Percentiles rank a stretch among this genome's conserved stretches.
phyloP scores from a whole-genome alignment of 345 rosid genomes.

The Gossypium arboreum region DNA sequence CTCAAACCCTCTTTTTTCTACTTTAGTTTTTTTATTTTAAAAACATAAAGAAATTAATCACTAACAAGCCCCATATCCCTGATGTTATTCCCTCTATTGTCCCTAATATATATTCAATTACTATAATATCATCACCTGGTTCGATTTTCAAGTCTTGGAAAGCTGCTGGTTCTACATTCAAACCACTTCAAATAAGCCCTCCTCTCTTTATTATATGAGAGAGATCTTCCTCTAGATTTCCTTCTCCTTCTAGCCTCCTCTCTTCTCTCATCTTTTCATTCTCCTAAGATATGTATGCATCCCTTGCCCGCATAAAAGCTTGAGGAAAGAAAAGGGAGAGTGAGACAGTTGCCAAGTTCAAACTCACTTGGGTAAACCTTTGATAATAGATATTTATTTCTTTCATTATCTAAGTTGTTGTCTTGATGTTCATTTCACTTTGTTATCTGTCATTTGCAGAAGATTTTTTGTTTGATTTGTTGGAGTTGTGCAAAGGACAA shows the following conservation, averaged over 20 bases:
- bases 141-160: slow-evolving; percentile 29
- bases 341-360: slow-evolving; percentile 10
- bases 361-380: slow-evolving; percentile 22
- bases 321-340: not conserved
- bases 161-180: slow-evolving; percentile 22
- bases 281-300: not conserved
- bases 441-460: slow-evolving; percentile 21
- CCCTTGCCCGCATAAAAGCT: slow-evolving; percentile 27
- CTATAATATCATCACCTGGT: slow-evolving; percentile 22
- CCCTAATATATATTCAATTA: not conserved
- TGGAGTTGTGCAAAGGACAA: not conserved
- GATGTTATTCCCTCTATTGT: not conserved
- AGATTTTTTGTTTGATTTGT: slow-evolving; percentile 4
- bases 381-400: slow-evolving; percentile 4
- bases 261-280: slow-evolving; percentile 18
- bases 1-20: not conserved
- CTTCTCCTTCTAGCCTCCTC: slow-evolving; percentile 41
- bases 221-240: slow-evolving; percentile 29
- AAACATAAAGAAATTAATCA: slow-evolving; percentile 2
- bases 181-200: slow-evolving; percentile 29
- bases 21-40: not conserved
- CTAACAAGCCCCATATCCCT: slow-evolving; percentile 30
- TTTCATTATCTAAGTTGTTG: not conserved
- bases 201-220: slow-evolving; percentile 4
- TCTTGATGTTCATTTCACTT: slow-evolving; percentile 6